These are phyloP conservation scores for Discostella stelligera DNA, from an alignment of 352 stramenopile genomes.

Conservation along the genomic window DNA sequence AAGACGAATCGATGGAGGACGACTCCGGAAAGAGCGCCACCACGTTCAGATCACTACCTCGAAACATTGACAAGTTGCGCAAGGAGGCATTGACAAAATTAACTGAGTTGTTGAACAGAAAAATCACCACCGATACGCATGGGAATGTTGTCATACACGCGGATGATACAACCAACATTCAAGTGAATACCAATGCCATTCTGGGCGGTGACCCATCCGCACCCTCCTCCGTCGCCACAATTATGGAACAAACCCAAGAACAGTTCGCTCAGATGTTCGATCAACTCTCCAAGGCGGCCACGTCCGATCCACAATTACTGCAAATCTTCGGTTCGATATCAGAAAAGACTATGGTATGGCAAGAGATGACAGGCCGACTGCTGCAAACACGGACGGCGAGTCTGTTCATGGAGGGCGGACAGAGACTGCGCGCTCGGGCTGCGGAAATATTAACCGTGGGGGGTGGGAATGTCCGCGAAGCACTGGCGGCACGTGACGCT, in stretches of 20 bases:
- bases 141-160: slow-evolving; percentile 54
- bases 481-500: slow-evolving; percentile 15
- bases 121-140: slow-evolving; percentile 24
- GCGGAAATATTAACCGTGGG: slow-evolving; percentile 58
- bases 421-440: slow-evolving; percentile 60
- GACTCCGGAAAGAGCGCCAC: slow-evolving; percentile 7
- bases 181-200: slow-evolving; percentile 35
- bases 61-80: slow-evolving; percentile 46
- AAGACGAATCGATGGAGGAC: slow-evolving; percentile 14
- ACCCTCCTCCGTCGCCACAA: slow-evolving; percentile 1
- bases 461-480: slow-evolving; percentile 53
- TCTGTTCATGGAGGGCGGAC: slow-evolving; percentile 75
- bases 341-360: slow-evolving; percentile 73
- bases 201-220: background rate
- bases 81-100: slow-evolving; percentile 65
- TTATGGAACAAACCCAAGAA: slow-evolving; percentile 30
- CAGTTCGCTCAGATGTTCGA: slow-evolving; percentile 76
- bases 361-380: slow-evolving; percentile 71
- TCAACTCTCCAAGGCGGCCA: slow-evolving; percentile 56
- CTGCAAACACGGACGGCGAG: slow-evolving; percentile 70
- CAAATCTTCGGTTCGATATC: slow-evolving; percentile 68
- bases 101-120: slow-evolving; percentile 61
- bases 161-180: background rate
- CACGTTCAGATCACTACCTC: slow-evolving; percentile 13
- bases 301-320: slow-evolving; percentile 64